Evolutionary conservation across 108 stramenopile species (phyloP), one percentile per base, ranked within the genome.

Genomic region (Asterionellopsis glacialis): DNA sequence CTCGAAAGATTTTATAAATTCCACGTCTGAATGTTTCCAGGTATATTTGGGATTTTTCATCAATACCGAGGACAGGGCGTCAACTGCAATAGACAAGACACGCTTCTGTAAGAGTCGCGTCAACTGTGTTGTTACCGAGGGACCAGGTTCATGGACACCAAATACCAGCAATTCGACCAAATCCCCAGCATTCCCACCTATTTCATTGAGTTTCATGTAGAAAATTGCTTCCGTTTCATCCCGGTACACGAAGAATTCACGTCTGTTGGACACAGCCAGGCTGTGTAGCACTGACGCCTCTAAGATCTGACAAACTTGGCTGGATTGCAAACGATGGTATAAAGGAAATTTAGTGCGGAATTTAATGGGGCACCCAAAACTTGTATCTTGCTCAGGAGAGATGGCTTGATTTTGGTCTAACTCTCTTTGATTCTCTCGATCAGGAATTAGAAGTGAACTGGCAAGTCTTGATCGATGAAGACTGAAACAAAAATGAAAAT

Each of bases 21-120:
- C 64, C 55, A 88, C 43, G 57, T 91, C 90, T 1, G 68, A 50
- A 1, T 68, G 18, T 11, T 73, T 72, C 45, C 85, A 67, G 40
- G 64, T 50, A 64, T 73, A 84, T 39, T 78, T 73, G 9, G 84
- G 84, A 42, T 88, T 91, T 45, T 91, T 91, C 16, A 73, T 86
- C 42, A 91, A 47, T 18, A 86, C 75, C 19, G 78, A 68, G 0
- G 81, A 77, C 11, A 88, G 55, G 39, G 77, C 70, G 44, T 91
- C 86, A 13, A 84, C 75, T 49, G 72, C 74, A 16, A 88, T 71
- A 24, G 55, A 33, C 51, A 88, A 55, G n/a, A 85, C 52, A 43
- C 79, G 76, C 45, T 68, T 70, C 59, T 81, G 74, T 14, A 91
- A 68, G 13, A 91, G 77, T 21, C 55, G 58, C 11, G 61, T 77